Conservation (phyloP, 345 rosid species). For the Pugionium dolabratum region DNA sequence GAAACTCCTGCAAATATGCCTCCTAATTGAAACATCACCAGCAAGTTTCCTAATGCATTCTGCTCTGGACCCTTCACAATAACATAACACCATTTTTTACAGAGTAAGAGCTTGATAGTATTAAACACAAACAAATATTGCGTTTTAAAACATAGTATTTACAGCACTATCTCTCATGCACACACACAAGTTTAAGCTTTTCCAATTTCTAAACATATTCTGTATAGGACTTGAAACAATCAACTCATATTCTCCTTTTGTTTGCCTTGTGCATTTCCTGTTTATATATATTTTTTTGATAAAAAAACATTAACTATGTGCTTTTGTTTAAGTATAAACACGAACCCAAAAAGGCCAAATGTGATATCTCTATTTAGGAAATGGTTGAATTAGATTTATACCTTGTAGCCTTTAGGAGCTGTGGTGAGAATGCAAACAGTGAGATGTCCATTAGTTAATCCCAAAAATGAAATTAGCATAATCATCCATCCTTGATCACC, state of each 20-base stretch:
- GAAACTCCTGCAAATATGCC: conserved; percentile 79
- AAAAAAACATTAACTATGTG: background rate
- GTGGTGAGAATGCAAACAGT: conserved; percentile 77
- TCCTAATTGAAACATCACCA: conserved; percentile 58
- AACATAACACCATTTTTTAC: background rate
- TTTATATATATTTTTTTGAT: background rate
- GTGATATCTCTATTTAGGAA: background rate
- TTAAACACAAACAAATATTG: background rate
- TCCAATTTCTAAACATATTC: too few relatives aligned
- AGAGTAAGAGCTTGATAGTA: conserved; percentile 6
- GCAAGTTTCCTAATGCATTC: conserved; percentile 85
- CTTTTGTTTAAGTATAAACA: background rate
- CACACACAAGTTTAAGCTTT: background rate
- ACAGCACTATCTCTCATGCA: too few relatives aligned
- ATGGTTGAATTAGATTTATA: background rate
- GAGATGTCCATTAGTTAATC: conserved; percentile 75
- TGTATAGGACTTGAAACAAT: too few relatives aligned
- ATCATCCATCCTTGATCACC: conserved; percentile 97
- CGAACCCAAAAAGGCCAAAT: background rate
- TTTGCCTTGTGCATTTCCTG: too few relatives aligned
- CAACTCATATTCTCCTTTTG: too few relatives aligned
- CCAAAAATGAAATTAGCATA: conserved; percentile 62
- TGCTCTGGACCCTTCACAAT: conserved; percentile 82
- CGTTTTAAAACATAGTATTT: background rate
- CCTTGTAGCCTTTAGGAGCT: conserved; percentile 66